Conservation (phyloP, 805 yeast species). For the Yamadazyma phyllophila region DNA sequence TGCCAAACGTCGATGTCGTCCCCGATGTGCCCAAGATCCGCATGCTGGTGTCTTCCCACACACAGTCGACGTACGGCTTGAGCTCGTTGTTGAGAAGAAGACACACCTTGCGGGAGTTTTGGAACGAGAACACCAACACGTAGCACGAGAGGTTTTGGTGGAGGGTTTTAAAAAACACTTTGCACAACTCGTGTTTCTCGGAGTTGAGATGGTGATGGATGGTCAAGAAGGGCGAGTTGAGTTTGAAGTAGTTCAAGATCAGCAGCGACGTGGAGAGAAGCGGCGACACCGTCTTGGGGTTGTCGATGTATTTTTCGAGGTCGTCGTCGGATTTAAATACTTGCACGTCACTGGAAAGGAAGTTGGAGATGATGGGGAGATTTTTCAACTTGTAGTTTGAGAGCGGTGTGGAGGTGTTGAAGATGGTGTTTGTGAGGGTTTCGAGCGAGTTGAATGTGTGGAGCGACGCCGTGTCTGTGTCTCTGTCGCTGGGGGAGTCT, state of each 20-base stretch:
- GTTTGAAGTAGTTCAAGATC: slow-evolving; percentile 24
- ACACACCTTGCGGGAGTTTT: slow-evolving; percentile 13
- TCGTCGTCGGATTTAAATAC: slow-evolving; percentile 5
- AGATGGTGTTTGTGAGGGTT: slow-evolving; percentile 19
- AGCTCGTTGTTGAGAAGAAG: slow-evolving; percentile 27
- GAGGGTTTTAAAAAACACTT: slow-evolving; percentile 20
- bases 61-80: slow-evolving; percentile 29
- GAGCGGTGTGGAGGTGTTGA: slow-evolving; percentile 11
- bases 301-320: neutral
- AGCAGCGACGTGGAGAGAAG: slow-evolving; percentile 21
- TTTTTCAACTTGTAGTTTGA: slow-evolving; percentile 9
- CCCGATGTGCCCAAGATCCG: slow-evolving; percentile 33
- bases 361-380: slow-evolving; percentile 20
- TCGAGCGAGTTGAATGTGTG: slow-evolving; percentile 18
- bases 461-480: slow-evolving; percentile 10
- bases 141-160: slow-evolving; percentile 29
- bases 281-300: slow-evolving; percentile 10
- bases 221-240: slow-evolving; percentile 29
- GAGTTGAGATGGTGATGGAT: slow-evolving; percentile 14
- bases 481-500: slow-evolving; percentile 2
- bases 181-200: slow-evolving; percentile 23
- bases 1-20: slow-evolving; percentile 34
- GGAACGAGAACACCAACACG: slow-evolving; percentile 21
- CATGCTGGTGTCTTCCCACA: slow-evolving; percentile 26
- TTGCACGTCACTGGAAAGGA: slow-evolving; percentile 11